Evolutionary conservation across 2,329 filamentous ascomycete genomes (phyloP), one percentile per base, ranked within the genome.

Genomic region (Paraphaeosphaeria sporulosa): DNA sequence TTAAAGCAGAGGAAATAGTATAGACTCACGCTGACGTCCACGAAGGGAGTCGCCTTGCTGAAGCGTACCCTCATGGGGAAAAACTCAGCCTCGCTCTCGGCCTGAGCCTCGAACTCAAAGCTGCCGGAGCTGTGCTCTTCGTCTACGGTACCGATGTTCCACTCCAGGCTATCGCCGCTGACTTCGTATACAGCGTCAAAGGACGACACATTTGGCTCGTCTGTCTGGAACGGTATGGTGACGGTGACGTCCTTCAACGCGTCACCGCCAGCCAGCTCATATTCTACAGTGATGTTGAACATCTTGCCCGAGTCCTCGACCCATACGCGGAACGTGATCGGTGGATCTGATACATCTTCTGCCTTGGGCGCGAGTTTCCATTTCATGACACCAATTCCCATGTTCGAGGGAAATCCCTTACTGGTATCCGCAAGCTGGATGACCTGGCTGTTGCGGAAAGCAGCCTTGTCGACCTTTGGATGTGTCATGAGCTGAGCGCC

Each of bases 291-390:
- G 74, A 99, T 88, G 66, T 91, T 96, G 79, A 90, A 96, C 71
- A 90, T 93, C 75, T 89, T 88, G 23, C 88, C 86, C 50, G 92
- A 90, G 79, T 94, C 93, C 80, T 97, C 97, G 62, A 96, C 92
- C 95, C 95, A 99, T 40, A 97, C 94, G 2, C 93, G 97, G 78
- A 99, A 98, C 40, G 91, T 95, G 72, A 99, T 95, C 8, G 95
- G 95, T 40, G 96, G 89, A 57, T 94, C 88, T 63, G 88, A 89
- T 38, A 90, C 80, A 69, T 96, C 92, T 67, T 96, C 93, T 2
- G 86, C 85, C 79, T 92, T 93, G 51, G 93, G 91, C 17, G 89
- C 88, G 23, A 92, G 90, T 72, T 93, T 91, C 95, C 95, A 99
- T 77, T 94, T 89, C 76, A 99, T 85, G 44, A 98, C 94, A 58